phyloP scores from a whole-genome alignment of 2,329 filamentous ascomycete genomes.

The Mycosphaerella sp. region DNA sequence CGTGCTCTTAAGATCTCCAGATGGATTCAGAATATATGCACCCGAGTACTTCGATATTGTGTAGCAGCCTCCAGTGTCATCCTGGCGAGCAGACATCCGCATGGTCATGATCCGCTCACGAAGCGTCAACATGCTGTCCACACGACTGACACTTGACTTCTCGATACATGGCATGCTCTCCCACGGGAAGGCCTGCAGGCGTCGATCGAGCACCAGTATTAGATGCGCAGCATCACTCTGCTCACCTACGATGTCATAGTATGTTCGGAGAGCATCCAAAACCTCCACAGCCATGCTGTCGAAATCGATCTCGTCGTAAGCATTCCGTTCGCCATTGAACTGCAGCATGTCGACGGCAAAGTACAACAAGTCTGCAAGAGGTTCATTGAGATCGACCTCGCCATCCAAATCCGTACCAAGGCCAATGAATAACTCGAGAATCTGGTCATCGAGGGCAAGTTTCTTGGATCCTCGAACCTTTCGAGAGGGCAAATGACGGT shows the following conservation, averaged over 20 bases:
- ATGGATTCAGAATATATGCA: constrained; percentile 84
- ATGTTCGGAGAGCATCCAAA: constrained; percentile 72
- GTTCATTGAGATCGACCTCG: constrained; percentile 72
- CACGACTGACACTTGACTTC: constrained; percentile 70
- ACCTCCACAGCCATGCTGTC: constrained; percentile 85
- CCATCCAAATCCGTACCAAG: constrained; percentile 66
- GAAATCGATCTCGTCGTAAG: constrained; percentile 96
- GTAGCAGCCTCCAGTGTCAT: constrained; percentile 20
- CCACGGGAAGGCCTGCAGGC: constrained; percentile 89
- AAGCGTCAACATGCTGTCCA: constrained; percentile 79
- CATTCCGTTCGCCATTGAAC: constrained; percentile 92
- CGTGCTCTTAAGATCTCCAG: constrained; percentile 73
- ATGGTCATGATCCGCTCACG: constrained; percentile 64
- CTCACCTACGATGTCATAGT: constrained; percentile 52
- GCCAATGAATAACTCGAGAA: constrained; percentile 83
- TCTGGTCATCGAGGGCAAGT: constrained; percentile 55
- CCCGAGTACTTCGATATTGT: constrained; percentile 51
- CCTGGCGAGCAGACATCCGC: constrained; percentile 25
- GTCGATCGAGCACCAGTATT: constrained; percentile 84
- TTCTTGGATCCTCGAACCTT: constrained; percentile 46
- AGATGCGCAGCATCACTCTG: constrained; percentile 55
- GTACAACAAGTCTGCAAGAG: constrained; percentile 85
- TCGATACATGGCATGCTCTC: constrained; percentile 86
- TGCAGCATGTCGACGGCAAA: constrained; percentile 95
- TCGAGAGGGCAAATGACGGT: constrained; percentile 79